phyloP scores from a whole-genome alignment of 2,329 filamentous ascomycete genomes.

The Metarhizium robertsii region DNA sequence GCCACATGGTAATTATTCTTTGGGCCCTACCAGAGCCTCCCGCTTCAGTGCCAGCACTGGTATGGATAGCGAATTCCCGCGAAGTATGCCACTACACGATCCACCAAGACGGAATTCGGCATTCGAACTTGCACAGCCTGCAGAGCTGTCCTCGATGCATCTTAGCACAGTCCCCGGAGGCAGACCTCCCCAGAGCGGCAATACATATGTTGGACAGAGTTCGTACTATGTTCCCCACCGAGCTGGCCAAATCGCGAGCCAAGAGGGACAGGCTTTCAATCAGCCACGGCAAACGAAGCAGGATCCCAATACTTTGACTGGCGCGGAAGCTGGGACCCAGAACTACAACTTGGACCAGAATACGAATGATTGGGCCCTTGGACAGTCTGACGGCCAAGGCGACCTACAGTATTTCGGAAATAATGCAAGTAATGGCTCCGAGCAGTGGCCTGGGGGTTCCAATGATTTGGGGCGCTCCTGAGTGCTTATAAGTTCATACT shows the following conservation, averaged over 20 bases:
- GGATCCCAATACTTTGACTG: slow-evolving; percentile 6
- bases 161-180: slow-evolving; percentile 7
- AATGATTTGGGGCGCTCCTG: not conserved
- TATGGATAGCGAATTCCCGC: slow-evolving; percentile 14
- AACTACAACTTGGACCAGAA: not conserved
- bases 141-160: slow-evolving; percentile 9
- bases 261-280: slow-evolving; percentile 11
- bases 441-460: not conserved
- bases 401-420: slow-evolving; percentile 1
- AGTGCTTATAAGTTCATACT: not conserved
- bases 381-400: not conserved
- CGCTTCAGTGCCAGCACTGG: slow-evolving; percentile 10
- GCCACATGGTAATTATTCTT: slow-evolving; percentile 13
- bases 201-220: slow-evolving; percentile 1
- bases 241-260: slow-evolving; percentile 5
- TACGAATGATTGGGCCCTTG: not conserved
- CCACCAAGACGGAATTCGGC: slow-evolving; percentile 11
- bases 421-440: not conserved
- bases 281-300: slow-evolving; percentile 11
- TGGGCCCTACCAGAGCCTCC: slow-evolving; percentile 8
- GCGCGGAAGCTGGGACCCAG: not conserved
- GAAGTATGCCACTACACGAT: slow-evolving; percentile 15
- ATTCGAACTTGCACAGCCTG: slow-evolving; percentile 10
- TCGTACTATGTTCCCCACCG: slow-evolving; percentile 12
- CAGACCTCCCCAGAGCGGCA: slow-evolving; percentile 6